These are phyloP conservation scores for Moelleriella libera DNA, from an alignment of 2,329 filamentous ascomycete species.

Conservation along the genomic window DNA sequence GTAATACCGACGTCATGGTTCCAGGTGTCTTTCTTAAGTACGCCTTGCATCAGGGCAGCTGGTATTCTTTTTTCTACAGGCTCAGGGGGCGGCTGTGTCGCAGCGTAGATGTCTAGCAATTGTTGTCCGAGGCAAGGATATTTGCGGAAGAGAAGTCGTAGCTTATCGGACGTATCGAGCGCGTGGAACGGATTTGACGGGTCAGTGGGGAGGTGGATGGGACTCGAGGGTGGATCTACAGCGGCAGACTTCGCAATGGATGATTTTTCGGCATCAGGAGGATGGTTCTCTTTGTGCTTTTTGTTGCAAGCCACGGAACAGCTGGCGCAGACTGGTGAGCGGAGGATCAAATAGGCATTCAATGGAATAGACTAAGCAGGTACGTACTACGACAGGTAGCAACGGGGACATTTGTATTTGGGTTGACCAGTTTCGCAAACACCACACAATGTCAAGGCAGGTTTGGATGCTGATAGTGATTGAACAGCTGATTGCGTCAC, in stretches of 20 bases:
- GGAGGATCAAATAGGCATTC: too few relatives aligned
- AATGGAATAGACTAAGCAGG: not conserved
- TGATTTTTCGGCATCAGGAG: constrained; percentile 21
- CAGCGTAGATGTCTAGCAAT: constrained; percentile 32
- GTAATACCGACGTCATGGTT: constrained; percentile 42
- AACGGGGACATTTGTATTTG: constrained; percentile 52
- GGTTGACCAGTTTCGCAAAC: constrained; percentile 35
- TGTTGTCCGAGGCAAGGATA: constrained; percentile 35
- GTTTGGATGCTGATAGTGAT: too few relatives aligned
- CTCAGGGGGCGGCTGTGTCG: constrained; percentile 31
- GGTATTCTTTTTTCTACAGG: constrained; percentile 13
- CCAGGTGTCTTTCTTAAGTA: constrained; percentile 32
- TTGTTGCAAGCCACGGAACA: constrained; percentile 46
- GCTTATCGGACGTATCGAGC: constrained; percentile 34
- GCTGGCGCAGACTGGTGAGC: constrained; percentile 16
- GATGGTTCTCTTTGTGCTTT: constrained; percentile 34
- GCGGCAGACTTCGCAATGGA: constrained; percentile 8
- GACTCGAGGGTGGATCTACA: not conserved
- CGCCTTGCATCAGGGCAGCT: constrained; percentile 18
- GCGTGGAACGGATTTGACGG: constrained; percentile 32
- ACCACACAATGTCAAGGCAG: constrained; percentile 23
- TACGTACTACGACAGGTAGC: constrained; percentile 42
- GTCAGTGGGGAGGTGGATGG: constrained; percentile 5
- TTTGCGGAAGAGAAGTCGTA: constrained; percentile 34
- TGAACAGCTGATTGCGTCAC: not conserved